These are phyloP conservation scores for Aspergillus alliaceus DNA, from an alignment of 2,329 filamentous ascomycete species.

Conservation along the genomic window DNA sequence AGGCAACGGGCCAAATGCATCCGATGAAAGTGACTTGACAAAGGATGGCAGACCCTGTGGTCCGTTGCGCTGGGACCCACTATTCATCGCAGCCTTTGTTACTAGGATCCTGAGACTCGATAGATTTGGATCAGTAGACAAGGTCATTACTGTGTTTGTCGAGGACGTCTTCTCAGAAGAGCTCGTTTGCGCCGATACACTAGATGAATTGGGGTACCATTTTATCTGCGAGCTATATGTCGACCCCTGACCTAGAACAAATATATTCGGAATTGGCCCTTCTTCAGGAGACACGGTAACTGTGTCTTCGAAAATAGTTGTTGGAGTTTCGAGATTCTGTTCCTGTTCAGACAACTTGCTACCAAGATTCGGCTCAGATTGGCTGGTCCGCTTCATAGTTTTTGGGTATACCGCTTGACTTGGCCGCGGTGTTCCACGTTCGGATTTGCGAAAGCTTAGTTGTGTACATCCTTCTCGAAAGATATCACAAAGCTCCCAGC, in stretches of 20 bases:
- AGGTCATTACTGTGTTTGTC: constrained; percentile 44
- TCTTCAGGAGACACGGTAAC: constrained; percentile 81
- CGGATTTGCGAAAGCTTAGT: constrained; percentile 63
- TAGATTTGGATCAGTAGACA: constrained; percentile 71
- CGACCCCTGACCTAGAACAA: constrained; percentile 74
- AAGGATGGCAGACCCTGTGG: constrained; percentile 67
- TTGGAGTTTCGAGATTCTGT: constrained; percentile 76
- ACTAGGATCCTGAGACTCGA: constrained; percentile 76
- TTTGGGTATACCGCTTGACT: constrained; percentile 75
- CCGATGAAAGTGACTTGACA: constrained; percentile 71
- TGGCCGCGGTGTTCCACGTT: constrained; percentile 80
- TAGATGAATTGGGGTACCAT: constrained; percentile 81
- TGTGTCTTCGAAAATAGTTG: constrained; percentile 92
- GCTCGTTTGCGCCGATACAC: constrained; percentile 77
- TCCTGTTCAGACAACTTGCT: constrained; percentile 27
- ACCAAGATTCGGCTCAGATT: constrained; percentile 35
- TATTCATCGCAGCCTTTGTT: constrained; percentile 80
- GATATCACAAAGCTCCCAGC: constrained; percentile 91
- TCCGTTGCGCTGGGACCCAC: constrained; percentile 69
- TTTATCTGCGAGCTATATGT: constrained; percentile 46
- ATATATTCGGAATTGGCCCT: constrained; percentile 78
- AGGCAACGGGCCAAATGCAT: constrained; percentile 72
- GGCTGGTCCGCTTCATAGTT: constrained; percentile 49
- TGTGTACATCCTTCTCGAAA: constrained; percentile 92
- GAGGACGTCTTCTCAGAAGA: constrained; percentile 52